Evolutionary conservation across 208 protist genomes (phyloP), one percentile per base, ranked within the genome.

Genomic region (Trypanosoma lewisi): DNA sequence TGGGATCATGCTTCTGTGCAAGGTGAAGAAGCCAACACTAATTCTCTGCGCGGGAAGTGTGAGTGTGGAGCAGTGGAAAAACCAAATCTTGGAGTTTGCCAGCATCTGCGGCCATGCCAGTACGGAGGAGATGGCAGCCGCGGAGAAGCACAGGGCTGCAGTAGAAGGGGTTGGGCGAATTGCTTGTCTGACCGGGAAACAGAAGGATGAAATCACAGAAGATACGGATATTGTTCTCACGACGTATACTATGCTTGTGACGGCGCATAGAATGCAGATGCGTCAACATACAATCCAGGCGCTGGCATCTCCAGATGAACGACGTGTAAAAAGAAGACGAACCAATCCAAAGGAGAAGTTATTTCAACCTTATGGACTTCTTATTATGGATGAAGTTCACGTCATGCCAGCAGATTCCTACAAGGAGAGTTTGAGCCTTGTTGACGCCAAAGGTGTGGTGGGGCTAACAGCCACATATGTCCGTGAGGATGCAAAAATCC

Each of bases 241-340:
- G 1, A 99, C 99, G 0, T 99, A 99, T 77, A 96, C 83, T 49
- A 99, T 99, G 98, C 79, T 99, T 28, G 85, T 97, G 6, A 86
- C 84, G 8, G 87, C 87, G 5, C 78, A 94, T 45, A 75, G 72
- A 30, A 37, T 74, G 21, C 73, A 85, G 33, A 54, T 75, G 54
- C 78, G 85, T 3, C 65, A 69, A 19, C 75, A 65, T 4, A 64
- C 70, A 6, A 25, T 67, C 12, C 5, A 16, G 9, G 17, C 7
- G 23, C 11, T 8, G 39, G 44, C 17, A 8, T 19, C 53, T 49
- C 34, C 34, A 41, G 78, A 82, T 25, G 68, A 77, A 21, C 39
- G 17, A 54, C 52, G 53, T 11, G 37, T 39, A 45, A 55, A 47
- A 51, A 30, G 53, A 33, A 14, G 49, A 30, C 30, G 54, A 31